These are phyloP conservation scores for Botryosphaeria dothidea DNA, from an alignment of 2,329 filamentous ascomycete species.

Conservation along the genomic window DNA sequence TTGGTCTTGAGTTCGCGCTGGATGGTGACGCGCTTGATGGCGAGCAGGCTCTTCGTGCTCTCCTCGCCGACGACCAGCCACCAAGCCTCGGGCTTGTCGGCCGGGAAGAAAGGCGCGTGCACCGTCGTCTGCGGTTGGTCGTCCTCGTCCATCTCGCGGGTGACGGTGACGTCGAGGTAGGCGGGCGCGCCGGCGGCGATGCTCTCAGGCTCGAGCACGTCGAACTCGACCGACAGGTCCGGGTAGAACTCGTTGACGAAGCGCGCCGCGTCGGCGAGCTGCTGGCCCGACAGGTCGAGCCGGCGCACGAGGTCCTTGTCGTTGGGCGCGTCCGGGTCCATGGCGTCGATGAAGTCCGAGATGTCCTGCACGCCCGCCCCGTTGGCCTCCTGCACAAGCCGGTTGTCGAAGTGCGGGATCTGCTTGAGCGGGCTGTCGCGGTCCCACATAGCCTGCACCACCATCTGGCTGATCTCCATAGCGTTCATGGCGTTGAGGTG, in stretches of 20 bases:
- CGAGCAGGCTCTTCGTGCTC: constrained; percentile 80
- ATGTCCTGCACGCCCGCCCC: constrained; percentile 86
- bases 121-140: constrained; percentile 79
- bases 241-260: constrained; percentile 98
- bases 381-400: constrained; percentile 79
- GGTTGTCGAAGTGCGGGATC: constrained; percentile 88
- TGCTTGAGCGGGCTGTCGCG: constrained; percentile 95
- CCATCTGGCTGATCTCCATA: constrained; percentile 99
- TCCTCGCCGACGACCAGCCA: constrained; percentile 97
- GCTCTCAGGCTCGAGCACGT: constrained; percentile 77
- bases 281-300: constrained; percentile 75
- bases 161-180: constrained; percentile 80
- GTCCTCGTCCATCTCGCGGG: constrained; percentile 75
- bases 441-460: constrained; percentile 99
- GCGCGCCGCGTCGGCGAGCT: constrained; percentile 83
- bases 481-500: constrained; percentile 96
- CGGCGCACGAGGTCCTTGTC: constrained; percentile 80
- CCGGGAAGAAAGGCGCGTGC: constrained; percentile 92
- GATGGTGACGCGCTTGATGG: constrained; percentile 93
- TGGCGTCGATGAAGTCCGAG: constrained; percentile 97
- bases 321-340: constrained; percentile 81
- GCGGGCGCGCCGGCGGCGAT: constrained; percentile 79
- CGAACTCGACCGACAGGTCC: constrained; percentile 87
- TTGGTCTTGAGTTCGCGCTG: constrained; percentile 73
- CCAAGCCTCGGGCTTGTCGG: constrained; percentile 94